Evolutionary conservation across 805 yeast species (phyloP).

Genomic region (Ogataea glucozyma): DNA sequence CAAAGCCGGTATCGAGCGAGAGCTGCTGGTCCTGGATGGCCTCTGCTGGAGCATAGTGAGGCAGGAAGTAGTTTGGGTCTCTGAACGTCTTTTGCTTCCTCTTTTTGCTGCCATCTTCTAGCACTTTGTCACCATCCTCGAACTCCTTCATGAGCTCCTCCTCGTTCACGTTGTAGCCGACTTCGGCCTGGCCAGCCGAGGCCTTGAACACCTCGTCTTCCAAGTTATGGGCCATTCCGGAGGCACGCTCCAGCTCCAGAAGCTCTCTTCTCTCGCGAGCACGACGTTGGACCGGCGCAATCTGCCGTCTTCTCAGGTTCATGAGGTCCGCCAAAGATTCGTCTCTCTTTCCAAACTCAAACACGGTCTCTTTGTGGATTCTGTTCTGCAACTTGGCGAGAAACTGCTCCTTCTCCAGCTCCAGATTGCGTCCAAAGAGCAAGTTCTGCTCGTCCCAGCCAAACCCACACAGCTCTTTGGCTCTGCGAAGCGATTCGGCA

Average conservation of each 20-base stretch:
- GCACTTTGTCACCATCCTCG: constrained; percentile 51
- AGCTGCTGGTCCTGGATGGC: constrained; percentile 81
- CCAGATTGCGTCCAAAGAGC: constrained; percentile 73
- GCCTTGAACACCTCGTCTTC: constrained; percentile 71
- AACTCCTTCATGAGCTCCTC: constrained; percentile 49
- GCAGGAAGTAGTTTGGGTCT: constrained; percentile 78
- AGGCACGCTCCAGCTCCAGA: constrained; percentile 68
- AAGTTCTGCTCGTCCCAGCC: constrained; percentile 93
- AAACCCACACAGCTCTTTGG: constrained; percentile 69
- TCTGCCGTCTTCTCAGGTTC: constrained; percentile 81
- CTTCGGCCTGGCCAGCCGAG: constrained; percentile 41
- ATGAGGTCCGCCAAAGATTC: constrained; percentile 76
- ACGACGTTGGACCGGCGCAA: constrained; percentile 74
- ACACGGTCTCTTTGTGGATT: constrained; percentile 82
- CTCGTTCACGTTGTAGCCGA: constrained; percentile 43
- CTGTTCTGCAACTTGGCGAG: constrained; percentile 72
- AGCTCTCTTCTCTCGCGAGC: constrained; percentile 70
- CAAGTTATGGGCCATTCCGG: constrained; percentile 70
- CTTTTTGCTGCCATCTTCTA: constrained; percentile 21
- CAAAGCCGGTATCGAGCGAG: constrained; percentile 61
- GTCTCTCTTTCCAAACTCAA: constrained; percentile 77
- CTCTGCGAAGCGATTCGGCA: constrained; percentile 77
- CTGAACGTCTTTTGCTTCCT: constrained; percentile 53
- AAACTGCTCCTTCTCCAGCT: constrained; percentile 69
- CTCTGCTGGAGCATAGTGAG: constrained; percentile 85